These are phyloP conservation scores for Vachellia pachyceras DNA, from an alignment of 306 rosid species.

Conservation along the genomic window DNA sequence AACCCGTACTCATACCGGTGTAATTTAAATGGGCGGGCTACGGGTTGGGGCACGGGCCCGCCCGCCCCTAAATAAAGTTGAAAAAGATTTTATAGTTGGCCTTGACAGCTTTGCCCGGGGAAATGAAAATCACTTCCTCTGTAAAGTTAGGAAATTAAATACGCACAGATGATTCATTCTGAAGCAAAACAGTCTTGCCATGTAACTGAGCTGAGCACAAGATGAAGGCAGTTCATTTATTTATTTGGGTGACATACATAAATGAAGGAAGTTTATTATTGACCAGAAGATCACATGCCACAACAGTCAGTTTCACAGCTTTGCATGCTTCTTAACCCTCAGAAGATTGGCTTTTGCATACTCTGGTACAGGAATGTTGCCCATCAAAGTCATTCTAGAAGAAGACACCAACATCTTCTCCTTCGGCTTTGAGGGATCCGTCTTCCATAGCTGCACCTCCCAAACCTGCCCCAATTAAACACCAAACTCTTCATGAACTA, in stretches of 20 bases:
- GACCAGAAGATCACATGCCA: neutral
- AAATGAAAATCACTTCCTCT: neutral
- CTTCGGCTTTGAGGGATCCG: conserved; percentile 47
- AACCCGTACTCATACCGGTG: too few species aligned
- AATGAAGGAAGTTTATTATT: neutral
- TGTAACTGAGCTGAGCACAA: neutral
- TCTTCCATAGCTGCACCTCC: conserved; percentile 65
- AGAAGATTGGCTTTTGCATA: conserved; percentile 38
- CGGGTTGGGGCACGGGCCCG: too few species aligned
- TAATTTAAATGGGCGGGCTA: too few species aligned
- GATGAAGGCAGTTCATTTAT: neutral
- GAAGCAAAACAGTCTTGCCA: neutral
- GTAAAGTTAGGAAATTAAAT: neutral
- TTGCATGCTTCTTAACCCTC: conserved; percentile 47
- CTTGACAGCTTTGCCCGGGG: too few species aligned
- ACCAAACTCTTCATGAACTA: neutral
- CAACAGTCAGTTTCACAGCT: conserved; percentile 18
- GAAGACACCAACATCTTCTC: conserved; percentile 47
- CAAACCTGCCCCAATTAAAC: conserved; percentile 30
- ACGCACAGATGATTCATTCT: neutral
- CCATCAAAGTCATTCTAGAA: conserved; percentile 58
- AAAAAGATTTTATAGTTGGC: too few species aligned
- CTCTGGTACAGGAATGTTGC: conserved; percentile 59
- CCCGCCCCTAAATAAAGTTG: too few species aligned
- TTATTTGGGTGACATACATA: too few species aligned